Evolutionary conservation across 129 eudicot genomes (phyloP), one percentile per base, ranked within the genome.

Genomic region (Escallonia herrerae): DNA sequence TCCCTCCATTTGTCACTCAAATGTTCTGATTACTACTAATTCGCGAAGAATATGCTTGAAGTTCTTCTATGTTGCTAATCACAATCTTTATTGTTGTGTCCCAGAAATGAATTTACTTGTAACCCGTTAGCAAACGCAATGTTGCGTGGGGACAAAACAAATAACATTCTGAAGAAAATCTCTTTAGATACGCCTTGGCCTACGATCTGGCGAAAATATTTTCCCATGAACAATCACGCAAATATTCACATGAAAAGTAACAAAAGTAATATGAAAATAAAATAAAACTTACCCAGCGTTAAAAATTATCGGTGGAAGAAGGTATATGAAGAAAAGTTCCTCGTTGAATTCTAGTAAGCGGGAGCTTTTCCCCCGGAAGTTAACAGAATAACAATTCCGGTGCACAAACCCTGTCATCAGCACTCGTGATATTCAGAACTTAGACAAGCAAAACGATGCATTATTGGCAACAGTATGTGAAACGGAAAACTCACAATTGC

Each of bases 251-350:
- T 38, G 38, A 60, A 15, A 46, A 38, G 22, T 45, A 65, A 4
- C 59, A 40, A 54, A 57, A 67, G 4, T 63, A 7, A 56, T 3
- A 22, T 13, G 2, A 22, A 12, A 62, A 54, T 39, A 64, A 60
- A 72, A 56, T 44, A 14, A 9, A 42, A 54, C 71, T 67, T 79
- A 91, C 97, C 97, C 97, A 52, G 97, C 97, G 85, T 91, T 87
- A 56, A 91, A 91, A 43, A 91, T 91, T 43, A 91, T 91, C 43
- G 97, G 97, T 7, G 97, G 97, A 67, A 91, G 85, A 63, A 87
- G 82, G 74, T 87, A 91, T 43, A 87, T 91, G 62, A 87, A 91
- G 82, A 91, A 87, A 57, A 87, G 80, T 49, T 91, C 81, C 56
- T 77, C 90, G 41, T 87, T 64, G 9, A 90, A 90, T 64, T 77